Percentiles rank a stretch among this genome's conserved stretches.
Evolutionary conservation across 2,329 filamentous ascomycete species (phyloP).

Genomic region (Colletotrichum destructivum): DNA sequence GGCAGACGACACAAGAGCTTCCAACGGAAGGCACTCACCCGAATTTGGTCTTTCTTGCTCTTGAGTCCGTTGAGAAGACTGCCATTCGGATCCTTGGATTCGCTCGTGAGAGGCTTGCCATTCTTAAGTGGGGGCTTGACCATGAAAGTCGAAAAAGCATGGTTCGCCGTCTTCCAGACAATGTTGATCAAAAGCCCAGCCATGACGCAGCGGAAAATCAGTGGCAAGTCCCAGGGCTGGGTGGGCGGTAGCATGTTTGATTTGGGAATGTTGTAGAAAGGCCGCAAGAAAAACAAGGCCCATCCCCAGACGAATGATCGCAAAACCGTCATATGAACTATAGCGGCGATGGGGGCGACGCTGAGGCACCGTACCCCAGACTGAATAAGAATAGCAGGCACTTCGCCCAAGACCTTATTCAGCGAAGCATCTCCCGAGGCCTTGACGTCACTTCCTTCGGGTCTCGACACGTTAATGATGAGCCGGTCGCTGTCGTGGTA

Average conservation of each 20-base stretch:
- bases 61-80: slow-evolving; percentile 88
- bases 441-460: slow-evolving; percentile 42
- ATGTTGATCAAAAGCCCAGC: slow-evolving; percentile 78
- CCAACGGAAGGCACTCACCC: slow-evolving; percentile 61
- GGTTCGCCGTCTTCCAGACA: slow-evolving; percentile 84
- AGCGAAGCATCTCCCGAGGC: slow-evolving; percentile 42
- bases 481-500: slow-evolving; percentile 82
- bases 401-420: slow-evolving; percentile 54
- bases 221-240: slow-evolving; percentile 70
- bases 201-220: slow-evolving; percentile 69
- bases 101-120: slow-evolving; percentile 84
- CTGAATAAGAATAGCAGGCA: slow-evolving; percentile 57
- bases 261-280: slow-evolving; percentile 83
- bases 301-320: slow-evolving; percentile 77
- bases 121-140: slow-evolving; percentile 87
- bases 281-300: slow-evolving; percentile 78
- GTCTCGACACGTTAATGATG: slow-evolving; percentile 58
- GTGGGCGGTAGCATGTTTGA: slow-evolving; percentile 74
- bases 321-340: slow-evolving; percentile 75
- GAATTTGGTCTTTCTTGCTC: slow-evolving; percentile 84
- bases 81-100: slow-evolving; percentile 92
- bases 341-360: slow-evolving; percentile 61
- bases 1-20: too few relatives aligned
- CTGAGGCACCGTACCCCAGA: slow-evolving; percentile 58
- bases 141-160: slow-evolving; percentile 85